Evolutionary conservation across 2,329 filamentous ascomycete species (phyloP), one percentile per base, ranked within the genome.

Genomic region (Stagonosporopsis chrysanthemi): DNA sequence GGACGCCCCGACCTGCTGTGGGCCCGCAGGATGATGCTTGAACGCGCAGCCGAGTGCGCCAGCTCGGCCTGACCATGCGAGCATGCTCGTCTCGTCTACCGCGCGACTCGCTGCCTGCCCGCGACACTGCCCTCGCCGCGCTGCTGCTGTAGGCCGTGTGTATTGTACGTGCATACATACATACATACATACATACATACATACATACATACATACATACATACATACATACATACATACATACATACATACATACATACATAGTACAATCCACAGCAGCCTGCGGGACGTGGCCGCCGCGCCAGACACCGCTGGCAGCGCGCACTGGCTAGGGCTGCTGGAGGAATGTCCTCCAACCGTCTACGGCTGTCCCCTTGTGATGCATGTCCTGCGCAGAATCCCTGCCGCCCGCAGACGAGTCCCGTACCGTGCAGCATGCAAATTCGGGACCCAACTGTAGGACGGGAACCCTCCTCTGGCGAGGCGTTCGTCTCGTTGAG

Each of bases 11-110:
- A 42, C 56, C 52, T n/a, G n/a, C 23, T 9, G 52, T 39, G 40
- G 31, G 33, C 14, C 36, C 51, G 57, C 57, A 56, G 60, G 56
- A 42, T 54, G 26, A 58, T 61, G 62, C 58, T 61, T 62, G 53
- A 49, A 50, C 52, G 42, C 46, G 51, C 63, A 58, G 56, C 56
- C 56, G 53, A 53, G 54, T 26, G 41, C 46, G 56, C 49, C 58
- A 59, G 59, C 59, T 60, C 56, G 62, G 19, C 49, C 48, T 49
- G 54, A 52, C 42, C 31, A 33, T n/a, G n/a, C n/a, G n/a, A n/a
- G n/a, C n/a, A n/a, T n/a, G n/a, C n/a, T n/a, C n/a, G n/a, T n/a
- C n/a, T 57, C 43, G 48, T 51, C 42, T 22, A 40, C 17, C 42
- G 54, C 42, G 42, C 54, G 43, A 52, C 36, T 56, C 53, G 53